Evolutionary conservation across 495 filamentous ascomycete species (phyloP), one percentile per base, ranked within the genome.

Genomic region (Annulohypoxylon nitens): DNA sequence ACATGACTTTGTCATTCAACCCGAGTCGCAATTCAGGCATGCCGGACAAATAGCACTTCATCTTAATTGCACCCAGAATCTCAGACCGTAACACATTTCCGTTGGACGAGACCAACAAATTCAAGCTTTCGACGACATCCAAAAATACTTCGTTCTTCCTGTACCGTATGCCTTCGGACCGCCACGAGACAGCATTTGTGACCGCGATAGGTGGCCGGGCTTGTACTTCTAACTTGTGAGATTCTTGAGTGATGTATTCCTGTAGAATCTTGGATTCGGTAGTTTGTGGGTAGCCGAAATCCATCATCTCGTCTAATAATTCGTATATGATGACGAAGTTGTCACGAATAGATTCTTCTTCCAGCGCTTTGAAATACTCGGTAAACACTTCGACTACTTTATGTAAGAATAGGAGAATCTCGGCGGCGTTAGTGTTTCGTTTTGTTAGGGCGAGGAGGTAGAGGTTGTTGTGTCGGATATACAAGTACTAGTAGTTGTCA

Each of bases 271-370:
- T 99, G 83, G 88, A 94, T 82, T 99, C 97, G 61, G 97, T 99
- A 20, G 97, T 99, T 82, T 99, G 97, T 16, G 97, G 97, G 81
- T 99, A 97, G 57, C 97, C 97, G 84, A 98, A 99, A 81, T 99
- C 97, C 97, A 99, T 99, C 97, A 99, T 99, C 84, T 99, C 97
- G 80, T 99, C 97, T 71, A 99, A 89, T 61, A 99, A 83, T 83
- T 99, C 97, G 86, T 99, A 99, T 77, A 99, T 99, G 77, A 99
- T 88, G 81, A 99, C 97, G 75, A 98, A 99, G 85, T 99, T 99
- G 84, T 99, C 97, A 64, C 97, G 92, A 79, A 99, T 99, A 80
- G 93, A 97, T 83, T 99, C 97, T 82, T 99, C 97, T 81, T 99
- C 97, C 61, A 99, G 88, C 76, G 97, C 95, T 81, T 99, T 99